Evolutionary conservation across 78 protist genomes (phyloP), one percentile per base, ranked within the genome.

Genomic region (Pelomyxa schiedti): DNA sequence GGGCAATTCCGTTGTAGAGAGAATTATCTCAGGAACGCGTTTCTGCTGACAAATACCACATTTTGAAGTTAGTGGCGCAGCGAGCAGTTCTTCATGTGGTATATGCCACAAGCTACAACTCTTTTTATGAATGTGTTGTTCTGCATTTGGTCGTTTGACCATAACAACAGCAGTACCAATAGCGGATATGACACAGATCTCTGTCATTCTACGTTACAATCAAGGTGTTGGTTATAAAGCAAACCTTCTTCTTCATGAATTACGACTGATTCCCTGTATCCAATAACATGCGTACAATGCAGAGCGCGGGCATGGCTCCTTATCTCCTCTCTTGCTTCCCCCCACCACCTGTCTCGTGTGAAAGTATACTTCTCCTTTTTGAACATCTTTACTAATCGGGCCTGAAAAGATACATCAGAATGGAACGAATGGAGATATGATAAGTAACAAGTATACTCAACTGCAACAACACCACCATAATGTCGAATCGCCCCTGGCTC

Each of bases 251-350:
- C 73, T 8, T 41, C 71, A 65, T 47, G 9, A 66, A 92, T 78
- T 36, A 84, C 63, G 3, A 82, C 32, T 8, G 72, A 39, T 40
- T 94, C 97, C 0, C 74, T 39, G 74, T 94, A 94, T 8, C 94
- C 97, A 38, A 91, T 37, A n/a, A 89, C 86, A n/a, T 53, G 70
- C 69, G 40, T 52, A 53, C 92, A 89, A 47, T 89, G 87, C 47
- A 90, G 38, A 26, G 84, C 38, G n/a, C 68, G 64, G 16, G 93
- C 94, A 74, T 93, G 90, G 1, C 69, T 22, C 35, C 77, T 58
- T 39, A 90, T 80, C 68, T 93, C 95, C 65, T 87, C 88, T 1
- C 98, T 74, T 26, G 92, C 42, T 71, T 94, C 98, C 4, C 38
- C 41, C 98, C 98, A 94, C 93, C 93, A 94, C 29, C 40, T 29